Base-by-base conservation (phyloP, 2,329 filamentous ascomycete genomes). In the Zymoseptoria crescenta region DNA sequence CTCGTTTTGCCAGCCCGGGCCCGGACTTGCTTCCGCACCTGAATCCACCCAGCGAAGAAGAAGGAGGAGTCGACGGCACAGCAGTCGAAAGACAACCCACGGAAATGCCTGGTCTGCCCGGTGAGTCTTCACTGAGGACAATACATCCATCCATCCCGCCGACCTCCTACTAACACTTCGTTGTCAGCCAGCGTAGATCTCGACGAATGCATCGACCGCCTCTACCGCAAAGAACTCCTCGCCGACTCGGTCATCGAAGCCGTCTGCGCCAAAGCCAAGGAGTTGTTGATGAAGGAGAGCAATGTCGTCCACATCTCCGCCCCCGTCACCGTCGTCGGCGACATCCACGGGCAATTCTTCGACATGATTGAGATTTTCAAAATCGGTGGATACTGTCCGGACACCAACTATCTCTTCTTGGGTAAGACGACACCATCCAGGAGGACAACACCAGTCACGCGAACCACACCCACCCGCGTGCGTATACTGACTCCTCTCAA, bases 341-440 rank as follows among this genome's bases (percentile, higher is more conserved):
- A 99, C 74, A 99, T 99, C 67, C 94, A 99, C 75, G 94, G 94
- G 60, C 94, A 99, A 76, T 99, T 99, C 79, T 97, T 93, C 76
- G 94, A 99, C 75, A 85, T 99, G 78, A 94, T 99, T 66, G 94
- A 99, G 81, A 97, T 99, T 67, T 99, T 99, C 79, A 91, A 91
- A 76, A 99, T 99, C 70, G 94, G 94, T 60, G 94, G 94, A 59
- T 96, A 89, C 76, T 97, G 92, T 76, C 94, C 94, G 19, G 91
- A 99, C 74, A 99, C 94, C 54, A 99, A 99, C 74, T 99, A 99
- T 74, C 82, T 99, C 54, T 99, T 99, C 73, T 84, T 99, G 59
- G 93, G 93, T 96, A 74, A 6, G 35, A 16, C 6, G 35, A 41
- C n/a, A n/a, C 24, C 24, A 24, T 24, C 24, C 24, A 24, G 2